Base-by-base conservation (phyloP, 2,329 filamentous ascomycete species). In the Cordyceps militaris region DNA sequence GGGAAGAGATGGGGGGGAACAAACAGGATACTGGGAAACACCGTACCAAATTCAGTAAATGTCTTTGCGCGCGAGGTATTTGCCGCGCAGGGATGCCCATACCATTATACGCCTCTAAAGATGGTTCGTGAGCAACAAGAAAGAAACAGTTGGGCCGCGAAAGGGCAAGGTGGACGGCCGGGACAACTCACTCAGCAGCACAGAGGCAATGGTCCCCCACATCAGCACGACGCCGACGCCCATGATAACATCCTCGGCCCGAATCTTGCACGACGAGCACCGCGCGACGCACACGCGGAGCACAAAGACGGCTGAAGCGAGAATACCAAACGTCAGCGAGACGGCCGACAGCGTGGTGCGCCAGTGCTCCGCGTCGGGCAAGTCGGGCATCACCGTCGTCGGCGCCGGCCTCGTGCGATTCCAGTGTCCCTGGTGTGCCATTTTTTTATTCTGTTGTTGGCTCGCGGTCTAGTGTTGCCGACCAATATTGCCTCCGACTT, bases 151-250 rank as follows among this genome's bases (percentile, higher is more conserved):
- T 7, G 23, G 28, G n/a, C 10, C 3, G 24, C 5, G 2, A 32
- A 19, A 28, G 16, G 21, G 28, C 24, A 14, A 19, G 13, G 4
- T 8, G 19, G 16, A 7, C 34, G 13, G 3, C 30, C 23, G 30
- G n/a, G 26, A 4, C 7, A 3, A 59, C 57, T 44, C 26, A 59
- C 57, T 59, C 42, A 54, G 26, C 11, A 59, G 32, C 2, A 47
- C 57, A 16, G 50, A 52, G 2, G 50, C 57, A 19, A 56, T 44
- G 11, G 50, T 59, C 26, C 57, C 57, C 57, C 57, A 59, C 57
- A 59, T 59, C 13, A 59, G 50, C 34, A 54, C 28, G n/a, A 59
- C 57, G 30, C 49, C n/a, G 42, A 50, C 28, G 28, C 43, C 50
- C 57, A 59, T 59, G 26, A 59, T 24, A 5, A 56, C 24, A 38